Evolutionary conservation across 2,329 filamentous ascomycete species (phyloP).

Genomic region (Decorospora gaudefroyi): DNA sequence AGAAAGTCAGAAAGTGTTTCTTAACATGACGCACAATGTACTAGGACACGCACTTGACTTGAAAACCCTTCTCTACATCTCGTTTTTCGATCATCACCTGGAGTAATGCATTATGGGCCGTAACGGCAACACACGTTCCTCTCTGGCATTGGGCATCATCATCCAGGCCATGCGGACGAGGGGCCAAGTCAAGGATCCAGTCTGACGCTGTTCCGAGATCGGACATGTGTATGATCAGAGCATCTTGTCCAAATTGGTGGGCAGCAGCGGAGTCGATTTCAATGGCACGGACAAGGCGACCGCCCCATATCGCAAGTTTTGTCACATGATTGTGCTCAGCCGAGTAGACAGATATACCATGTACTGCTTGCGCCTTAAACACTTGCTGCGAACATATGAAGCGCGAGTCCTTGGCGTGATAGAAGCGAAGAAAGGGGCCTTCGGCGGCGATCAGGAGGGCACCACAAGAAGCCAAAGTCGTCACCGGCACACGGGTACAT

Average conservation of each 20-base stretch:
- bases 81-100: conserved; percentile 48
- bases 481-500: conserved; percentile 51
- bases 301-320: conserved; percentile 45
- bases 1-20: conserved; percentile 3
- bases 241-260: conserved; percentile 31
- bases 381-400: conserved; percentile 51
- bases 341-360: conserved; percentile 65
- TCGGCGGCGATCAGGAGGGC: conserved; percentile 50
- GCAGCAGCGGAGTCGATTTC: conserved; percentile 24
- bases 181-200: conserved; percentile 46
- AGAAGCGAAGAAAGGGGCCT: conserved; percentile 50
- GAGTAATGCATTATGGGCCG: conserved; percentile 83
- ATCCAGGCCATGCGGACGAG: conserved; percentile 16
- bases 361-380: conserved; percentile 72
- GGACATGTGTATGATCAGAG: conserved; percentile 24
- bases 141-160: conserved; percentile 10
- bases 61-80: conserved; percentile 2
- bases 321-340: conserved; percentile 24
- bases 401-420: conserved; percentile 34
- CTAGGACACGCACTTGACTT: conserved; percentile 6
- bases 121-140: conserved; percentile 57
- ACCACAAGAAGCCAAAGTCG: conserved; percentile 49
- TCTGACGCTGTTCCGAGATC: conserved; percentile 35
- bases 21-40: background rate
- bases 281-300: conserved; percentile 55